Evolutionary conservation across 1,284 basidiomycete species (phyloP).

Genomic region (Gomphus sp.): DNA sequence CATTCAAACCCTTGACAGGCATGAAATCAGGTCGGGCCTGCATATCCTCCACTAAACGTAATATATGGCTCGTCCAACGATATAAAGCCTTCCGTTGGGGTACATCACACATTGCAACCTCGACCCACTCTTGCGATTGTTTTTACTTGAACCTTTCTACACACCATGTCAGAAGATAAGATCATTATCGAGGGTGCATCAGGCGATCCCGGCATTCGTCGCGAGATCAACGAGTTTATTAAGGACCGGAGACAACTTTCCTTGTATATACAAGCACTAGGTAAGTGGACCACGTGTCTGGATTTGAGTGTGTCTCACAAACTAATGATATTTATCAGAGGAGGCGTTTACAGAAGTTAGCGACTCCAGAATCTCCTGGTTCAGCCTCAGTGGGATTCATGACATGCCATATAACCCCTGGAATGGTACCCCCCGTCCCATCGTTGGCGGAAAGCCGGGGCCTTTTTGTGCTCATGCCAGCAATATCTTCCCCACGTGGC

Average conservation of each 20-base stretch:
- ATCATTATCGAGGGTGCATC: not conserved
- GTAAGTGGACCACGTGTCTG: conserved; percentile 29
- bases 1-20: too few species aligned
- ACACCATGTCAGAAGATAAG: not conserved
- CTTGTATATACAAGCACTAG: conserved; percentile 35
- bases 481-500: conserved; percentile 44
- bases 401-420: not conserved
- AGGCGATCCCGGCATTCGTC: conserved; percentile 17
- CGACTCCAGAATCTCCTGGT: not conserved
- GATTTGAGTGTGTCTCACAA: not conserved
- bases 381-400: not conserved
- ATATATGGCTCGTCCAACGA: too few species aligned
- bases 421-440: not conserved
- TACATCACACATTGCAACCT: too few species aligned
- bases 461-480: conserved; percentile 35
- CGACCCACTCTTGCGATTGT: too few species aligned
- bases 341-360: not conserved
- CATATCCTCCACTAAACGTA: too few species aligned
- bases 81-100: too few species aligned
- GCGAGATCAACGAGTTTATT: conserved; percentile 37
- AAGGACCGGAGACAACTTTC: conserved; percentile 34
- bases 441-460: not conserved
- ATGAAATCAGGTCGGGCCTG: too few species aligned
- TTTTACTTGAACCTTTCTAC: too few species aligned
- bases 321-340: not conserved